Evolutionary conservation across 768 basidiomycete genomes (phyloP).

Genomic region (Kondoa subrosea): DNA sequence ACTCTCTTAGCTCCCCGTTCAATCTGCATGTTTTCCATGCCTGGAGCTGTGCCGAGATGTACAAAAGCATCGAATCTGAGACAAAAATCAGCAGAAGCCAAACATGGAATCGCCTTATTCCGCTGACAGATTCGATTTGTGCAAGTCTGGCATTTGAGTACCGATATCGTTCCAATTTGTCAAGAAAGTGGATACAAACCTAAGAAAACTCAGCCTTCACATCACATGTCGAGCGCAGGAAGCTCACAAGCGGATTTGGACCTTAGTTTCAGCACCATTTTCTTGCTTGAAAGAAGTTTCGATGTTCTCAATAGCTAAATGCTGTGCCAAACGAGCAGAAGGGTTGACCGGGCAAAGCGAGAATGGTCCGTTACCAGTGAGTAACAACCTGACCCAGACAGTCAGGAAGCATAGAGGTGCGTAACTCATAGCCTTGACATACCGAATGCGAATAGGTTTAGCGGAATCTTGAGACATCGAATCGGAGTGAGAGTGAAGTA

Average conservation of each 20-base stretch:
- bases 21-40: neutral
- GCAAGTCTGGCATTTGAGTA: neutral
- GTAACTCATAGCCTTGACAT: no score
- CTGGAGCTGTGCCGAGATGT: neutral
- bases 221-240: neutral
- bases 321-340: neutral
- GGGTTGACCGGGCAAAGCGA: neutral
- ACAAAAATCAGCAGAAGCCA: neutral
- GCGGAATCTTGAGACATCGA: no score
- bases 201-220: neutral
- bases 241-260: neutral
- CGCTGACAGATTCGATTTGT: neutral
- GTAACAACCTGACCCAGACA: no score
- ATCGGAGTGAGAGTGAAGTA: no score
- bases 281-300: neutral
- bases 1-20: neutral
- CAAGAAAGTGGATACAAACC: neutral
- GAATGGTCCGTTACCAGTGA: neutral
- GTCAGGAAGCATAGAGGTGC: no score
- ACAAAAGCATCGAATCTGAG: neutral
- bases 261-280: neutral
- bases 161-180: neutral
- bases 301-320: neutral
- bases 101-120: neutral
- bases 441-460: no score